Evolutionary conservation across 345 rosid species (phyloP).

Genomic region (Syzygium aqueum): DNA sequence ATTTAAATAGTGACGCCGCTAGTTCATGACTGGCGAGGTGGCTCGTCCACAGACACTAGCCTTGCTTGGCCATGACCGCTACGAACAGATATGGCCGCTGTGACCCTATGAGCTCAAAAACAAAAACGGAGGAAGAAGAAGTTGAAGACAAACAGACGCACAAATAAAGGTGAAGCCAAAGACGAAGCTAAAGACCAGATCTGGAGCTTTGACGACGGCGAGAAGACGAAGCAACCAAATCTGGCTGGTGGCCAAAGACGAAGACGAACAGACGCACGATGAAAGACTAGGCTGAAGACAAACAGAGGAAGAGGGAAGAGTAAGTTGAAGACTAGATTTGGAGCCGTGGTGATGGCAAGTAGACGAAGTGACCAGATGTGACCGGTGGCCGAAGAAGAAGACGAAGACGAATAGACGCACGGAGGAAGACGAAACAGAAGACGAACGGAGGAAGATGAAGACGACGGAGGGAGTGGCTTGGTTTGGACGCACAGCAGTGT

Average conservation of each 20-base stretch:
- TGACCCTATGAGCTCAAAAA: neutral
- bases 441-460: neutral
- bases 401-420: neutral
- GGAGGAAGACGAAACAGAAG: too few relatives aligned
- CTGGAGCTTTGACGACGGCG: neutral
- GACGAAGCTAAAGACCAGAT: neutral
- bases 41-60: neutral
- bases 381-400: neutral
- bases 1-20: neutral
- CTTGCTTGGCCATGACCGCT: neutral
- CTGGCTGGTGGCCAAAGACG: neutral
- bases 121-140: neutral
- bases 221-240: neutral
- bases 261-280: neutral
- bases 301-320: too few relatives aligned
- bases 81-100: neutral
- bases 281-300: neutral
- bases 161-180: neutral
- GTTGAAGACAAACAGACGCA: neutral
- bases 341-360: neutral
- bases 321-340: too few relatives aligned
- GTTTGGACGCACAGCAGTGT: neutral
- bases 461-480: neutral
- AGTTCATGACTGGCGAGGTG: neutral
- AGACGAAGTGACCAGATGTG: neutral